Conservation (phyloP, 1,284 basidiomycete genomes). For the Cutaneotrichosporon cyanovorans region DNA sequence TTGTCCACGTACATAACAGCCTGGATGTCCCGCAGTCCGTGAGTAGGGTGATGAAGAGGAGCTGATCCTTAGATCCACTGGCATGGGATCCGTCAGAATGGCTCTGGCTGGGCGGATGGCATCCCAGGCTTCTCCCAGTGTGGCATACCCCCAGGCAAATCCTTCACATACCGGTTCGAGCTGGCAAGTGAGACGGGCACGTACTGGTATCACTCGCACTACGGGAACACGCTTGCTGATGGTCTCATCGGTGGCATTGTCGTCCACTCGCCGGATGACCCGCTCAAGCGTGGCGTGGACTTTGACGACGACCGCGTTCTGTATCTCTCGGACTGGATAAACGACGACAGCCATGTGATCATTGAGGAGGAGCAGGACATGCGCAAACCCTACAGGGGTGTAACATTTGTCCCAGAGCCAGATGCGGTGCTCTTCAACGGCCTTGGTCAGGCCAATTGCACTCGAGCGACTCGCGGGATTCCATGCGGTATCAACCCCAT, state of each 20-base stretch:
- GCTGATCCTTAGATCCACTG: slow-evolving; percentile 31
- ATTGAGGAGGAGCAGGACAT: slow-evolving; percentile 6
- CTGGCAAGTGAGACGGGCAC: slow-evolving; percentile 16
- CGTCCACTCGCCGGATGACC: slow-evolving; percentile 25
- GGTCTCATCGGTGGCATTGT: slow-evolving; percentile 28
- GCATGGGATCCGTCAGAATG: slow-evolving; percentile 31
- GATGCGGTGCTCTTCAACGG: slow-evolving; percentile 28
- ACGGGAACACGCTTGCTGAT: slow-evolving; percentile 28
- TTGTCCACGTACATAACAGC: slow-evolving; percentile 24
- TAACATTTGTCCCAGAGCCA: slow-evolving; percentile 6
- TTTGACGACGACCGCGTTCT: slow-evolving; percentile 29
- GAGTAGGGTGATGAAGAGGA: too few species aligned
- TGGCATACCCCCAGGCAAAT: slow-evolving; percentile 50
- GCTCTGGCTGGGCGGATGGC: slow-evolving; percentile 24
- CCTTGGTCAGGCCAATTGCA: slow-evolving; percentile 10
- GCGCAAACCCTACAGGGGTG: background rate
- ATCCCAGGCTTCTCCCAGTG: slow-evolving; percentile 45
- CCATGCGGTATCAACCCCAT: slow-evolving; percentile 1
- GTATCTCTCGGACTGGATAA: slow-evolving; percentile 24
- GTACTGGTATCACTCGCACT: slow-evolving; percentile 36
- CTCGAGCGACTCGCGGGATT: background rate
- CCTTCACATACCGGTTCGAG: slow-evolving; percentile 49
- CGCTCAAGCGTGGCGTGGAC: slow-evolving; percentile 17
- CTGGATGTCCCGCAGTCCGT: slow-evolving; percentile 16
- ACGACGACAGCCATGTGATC: slow-evolving; percentile 22